phyloP scores from a whole-genome alignment of 192 early-diverging fungal species.

The Coemansia javaensis region DNA sequence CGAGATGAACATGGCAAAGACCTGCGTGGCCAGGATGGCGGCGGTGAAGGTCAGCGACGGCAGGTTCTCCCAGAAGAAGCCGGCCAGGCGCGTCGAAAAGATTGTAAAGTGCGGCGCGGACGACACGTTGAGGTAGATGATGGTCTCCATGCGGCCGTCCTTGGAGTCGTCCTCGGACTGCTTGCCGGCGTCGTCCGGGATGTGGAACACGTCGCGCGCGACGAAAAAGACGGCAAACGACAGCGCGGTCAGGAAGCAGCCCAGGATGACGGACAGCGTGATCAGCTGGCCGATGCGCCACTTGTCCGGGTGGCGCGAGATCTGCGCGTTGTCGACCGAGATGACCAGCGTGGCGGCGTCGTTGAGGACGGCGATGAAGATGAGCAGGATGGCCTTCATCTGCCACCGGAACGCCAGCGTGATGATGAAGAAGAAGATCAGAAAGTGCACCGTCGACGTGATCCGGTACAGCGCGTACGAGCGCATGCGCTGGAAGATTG shows the following conservation, averaged over 20 bases:
- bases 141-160: conserved; percentile 62
- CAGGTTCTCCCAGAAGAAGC: conserved; percentile 83
- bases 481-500: conserved; percentile 95
- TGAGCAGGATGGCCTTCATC: conserved; percentile 73
- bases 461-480: conserved; percentile 93
- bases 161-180: conserved; percentile 45
- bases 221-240: conserved; percentile 85
- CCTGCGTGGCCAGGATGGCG: conserved; percentile 82
- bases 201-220: conserved; percentile 58
- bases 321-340: conserved; percentile 88
- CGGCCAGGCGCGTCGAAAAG: conserved; percentile 83
- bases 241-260: conserved; percentile 63
- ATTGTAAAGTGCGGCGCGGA: conserved; percentile 91
- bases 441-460: conserved; percentile 91
- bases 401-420: conserved; percentile 76
- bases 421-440: conserved; percentile 93
- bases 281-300: conserved; percentile 93
- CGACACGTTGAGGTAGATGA: conserved; percentile 93
- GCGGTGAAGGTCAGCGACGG: conserved; percentile 75
- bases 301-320: conserved; percentile 85
- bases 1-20: conserved; percentile 82
- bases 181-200: conserved; percentile 44
- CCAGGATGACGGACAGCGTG: conserved; percentile 73
- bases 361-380: conserved; percentile 88
- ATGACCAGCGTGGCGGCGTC: conserved; percentile 91